These are phyloP conservation scores for Penicillium thymicola DNA, from an alignment of 2,329 filamentous ascomycete genomes.

Conservation along the genomic window DNA sequence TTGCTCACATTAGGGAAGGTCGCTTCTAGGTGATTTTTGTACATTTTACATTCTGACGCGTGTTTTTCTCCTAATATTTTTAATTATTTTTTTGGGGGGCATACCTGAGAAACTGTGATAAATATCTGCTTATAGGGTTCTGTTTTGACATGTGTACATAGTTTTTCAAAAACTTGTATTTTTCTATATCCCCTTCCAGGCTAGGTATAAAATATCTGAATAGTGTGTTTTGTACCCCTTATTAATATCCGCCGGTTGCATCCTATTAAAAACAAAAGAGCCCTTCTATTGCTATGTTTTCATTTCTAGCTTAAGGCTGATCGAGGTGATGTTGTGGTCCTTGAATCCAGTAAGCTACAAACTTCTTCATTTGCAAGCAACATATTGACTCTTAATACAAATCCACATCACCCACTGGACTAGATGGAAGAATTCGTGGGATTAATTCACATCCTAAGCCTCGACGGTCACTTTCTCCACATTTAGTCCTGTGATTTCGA, in stretches of 20 bases:
- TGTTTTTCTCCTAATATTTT: background rate
- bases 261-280: no score
- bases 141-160: background rate
- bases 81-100: background rate
- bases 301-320: no score
- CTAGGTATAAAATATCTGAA: no score
- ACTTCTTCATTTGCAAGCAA: background rate
- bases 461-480: slow-evolving; percentile 11
- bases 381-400: background rate
- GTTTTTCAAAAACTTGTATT: no score
- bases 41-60: background rate
- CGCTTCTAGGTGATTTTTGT: no score
- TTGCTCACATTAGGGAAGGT: background rate
- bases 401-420: background rate
- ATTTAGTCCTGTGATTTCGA: slow-evolving; percentile 27
- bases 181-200: no score
- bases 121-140: background rate
- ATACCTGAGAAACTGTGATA: no score
- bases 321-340: no score
- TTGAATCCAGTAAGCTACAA: background rate
- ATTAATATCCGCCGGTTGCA: no score
- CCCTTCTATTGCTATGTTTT: no score
- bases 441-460: background rate
- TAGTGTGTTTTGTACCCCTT: no score
- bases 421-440: background rate